phyloP scores from a whole-genome alignment of 2,329 filamentous ascomycete species.

The Phoma sp. region DNA sequence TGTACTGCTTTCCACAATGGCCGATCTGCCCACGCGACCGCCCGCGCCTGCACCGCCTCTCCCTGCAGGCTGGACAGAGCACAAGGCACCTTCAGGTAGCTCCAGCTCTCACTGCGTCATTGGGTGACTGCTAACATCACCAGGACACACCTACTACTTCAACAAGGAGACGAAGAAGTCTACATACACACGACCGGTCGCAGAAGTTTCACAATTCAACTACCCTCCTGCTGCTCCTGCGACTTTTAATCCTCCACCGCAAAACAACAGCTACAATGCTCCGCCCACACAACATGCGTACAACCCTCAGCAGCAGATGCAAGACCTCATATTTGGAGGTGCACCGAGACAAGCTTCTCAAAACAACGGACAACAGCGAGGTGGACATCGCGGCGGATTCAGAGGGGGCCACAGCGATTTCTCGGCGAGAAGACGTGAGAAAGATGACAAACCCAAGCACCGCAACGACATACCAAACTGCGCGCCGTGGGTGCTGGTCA shows the following conservation, averaged over 20 bases:
- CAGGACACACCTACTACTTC: conserved; percentile 88
- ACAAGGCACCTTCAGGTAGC: conserved; percentile 79
- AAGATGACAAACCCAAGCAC: conserved; percentile 78
- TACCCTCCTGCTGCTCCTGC: conserved; percentile 8
- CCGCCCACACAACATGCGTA: conserved; percentile 54
- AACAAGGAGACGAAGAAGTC: conserved; percentile 82
- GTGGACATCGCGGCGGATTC: conserved; percentile 47
- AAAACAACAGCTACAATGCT: conserved; percentile 43
- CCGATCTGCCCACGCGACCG: conserved; percentile 39
- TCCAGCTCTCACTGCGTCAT: conserved; percentile 26
- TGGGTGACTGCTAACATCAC: conserved; percentile 20
- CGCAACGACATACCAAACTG: conserved; percentile 80
- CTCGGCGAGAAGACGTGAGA: conserved; percentile 69
- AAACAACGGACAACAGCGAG: conserved; percentile 24
- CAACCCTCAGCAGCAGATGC: conserved; percentile 53
- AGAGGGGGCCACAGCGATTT: conserved; percentile 61
- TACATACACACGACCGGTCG: conserved; percentile 76
- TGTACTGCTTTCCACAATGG: conserved; percentile 23
- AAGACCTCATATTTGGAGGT: conserved; percentile 52
- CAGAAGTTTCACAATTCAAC: conserved; percentile 16
- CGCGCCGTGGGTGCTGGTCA: conserved; percentile 90
- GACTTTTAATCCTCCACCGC: conserved; percentile 15
- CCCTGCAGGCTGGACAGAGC: conserved; percentile 87
- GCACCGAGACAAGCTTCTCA: conserved; percentile 29
- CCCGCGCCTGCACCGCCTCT: conserved; percentile 61